phyloP scores from a whole-genome alignment of 352 stramenopile genomes.

The Globisporangium cylindrosporum region DNA sequence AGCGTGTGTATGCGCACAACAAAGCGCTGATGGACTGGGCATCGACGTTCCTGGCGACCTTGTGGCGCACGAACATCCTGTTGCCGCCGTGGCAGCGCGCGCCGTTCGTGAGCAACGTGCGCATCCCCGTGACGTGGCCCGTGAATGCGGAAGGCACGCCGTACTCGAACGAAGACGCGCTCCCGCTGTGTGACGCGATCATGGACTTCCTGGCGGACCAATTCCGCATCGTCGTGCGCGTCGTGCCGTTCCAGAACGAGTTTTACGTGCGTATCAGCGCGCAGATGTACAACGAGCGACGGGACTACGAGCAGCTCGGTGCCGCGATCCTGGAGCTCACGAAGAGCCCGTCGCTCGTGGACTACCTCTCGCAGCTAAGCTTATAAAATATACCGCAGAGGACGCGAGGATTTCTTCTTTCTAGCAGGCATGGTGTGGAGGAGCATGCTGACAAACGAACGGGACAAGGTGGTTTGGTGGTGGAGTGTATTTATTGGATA shows the following conservation, averaged over 20 bases:
- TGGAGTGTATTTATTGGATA: not conserved
- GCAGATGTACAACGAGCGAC: slow-evolving; percentile 85
- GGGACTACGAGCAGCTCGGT: slow-evolving; percentile 73
- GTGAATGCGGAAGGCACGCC: slow-evolving; percentile 36
- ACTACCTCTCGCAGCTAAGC: slow-evolving; percentile 64
- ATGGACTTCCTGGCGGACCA: slow-evolving; percentile 80
- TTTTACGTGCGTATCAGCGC: slow-evolving; percentile 81
- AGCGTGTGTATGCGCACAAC: slow-evolving; percentile 79
- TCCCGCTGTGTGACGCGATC: slow-evolving; percentile 67
- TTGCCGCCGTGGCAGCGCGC: slow-evolving; percentile 77
- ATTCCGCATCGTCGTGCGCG: slow-evolving; percentile 67
- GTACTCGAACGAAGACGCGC: slow-evolving; percentile 57
- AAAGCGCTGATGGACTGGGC: slow-evolving; percentile 84
- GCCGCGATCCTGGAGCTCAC: slow-evolving; percentile 73
- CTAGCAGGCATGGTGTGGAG: no score
- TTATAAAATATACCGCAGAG: slow-evolving; percentile 30
- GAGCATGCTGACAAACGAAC: not conserved
- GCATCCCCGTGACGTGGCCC: slow-evolving; percentile 68
- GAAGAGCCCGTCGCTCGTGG: slow-evolving; percentile 54
- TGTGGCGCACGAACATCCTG: slow-evolving; percentile 71
- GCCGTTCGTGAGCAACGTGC: slow-evolving; percentile 80
- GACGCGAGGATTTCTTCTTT: slow-evolving; percentile 2
- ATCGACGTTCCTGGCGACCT: slow-evolving; percentile 59
- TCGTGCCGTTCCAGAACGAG: slow-evolving; percentile 60
- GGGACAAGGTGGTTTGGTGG: no score